These are phyloP conservation scores for Clavaria fumosa DNA, from an alignment of 768 basidiomycete species.

Conservation along the genomic window DNA sequence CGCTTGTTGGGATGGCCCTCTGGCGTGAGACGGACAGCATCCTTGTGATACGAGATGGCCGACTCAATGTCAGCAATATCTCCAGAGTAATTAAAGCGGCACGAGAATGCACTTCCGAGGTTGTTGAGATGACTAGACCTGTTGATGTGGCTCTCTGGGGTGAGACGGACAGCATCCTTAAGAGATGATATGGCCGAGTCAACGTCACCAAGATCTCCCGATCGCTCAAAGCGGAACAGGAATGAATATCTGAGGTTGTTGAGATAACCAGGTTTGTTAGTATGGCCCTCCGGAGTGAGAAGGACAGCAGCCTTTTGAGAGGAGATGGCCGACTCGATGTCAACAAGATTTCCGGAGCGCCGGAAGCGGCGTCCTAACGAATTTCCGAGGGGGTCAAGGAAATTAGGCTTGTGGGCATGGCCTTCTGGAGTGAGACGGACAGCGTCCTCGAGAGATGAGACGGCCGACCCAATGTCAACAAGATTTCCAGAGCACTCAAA, in stretches of 20 bases:
- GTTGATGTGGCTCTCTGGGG: too few relatives aligned
- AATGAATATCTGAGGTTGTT: conserved; percentile 7
- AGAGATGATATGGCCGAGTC: not conserved
- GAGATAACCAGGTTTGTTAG: conserved; percentile 3
- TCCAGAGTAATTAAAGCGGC: too few relatives aligned
- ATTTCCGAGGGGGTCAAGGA: conserved; percentile 7
- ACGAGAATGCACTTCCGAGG: too few relatives aligned
- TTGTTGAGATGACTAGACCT: too few relatives aligned
- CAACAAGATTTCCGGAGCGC: not conserved
- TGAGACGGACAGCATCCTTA: not conserved
- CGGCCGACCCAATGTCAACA: not conserved
- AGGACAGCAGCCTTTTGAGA: conserved; percentile 6
- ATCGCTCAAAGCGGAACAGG: not conserved
- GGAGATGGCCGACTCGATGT: not conserved
- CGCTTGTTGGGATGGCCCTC: too few relatives aligned
- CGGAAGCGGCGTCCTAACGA: not conserved
- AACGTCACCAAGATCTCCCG: not conserved
- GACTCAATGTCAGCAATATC: too few relatives aligned
- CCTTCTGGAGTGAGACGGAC: not conserved
- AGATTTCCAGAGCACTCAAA: not conserved
- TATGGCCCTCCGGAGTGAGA: conserved; percentile 10
- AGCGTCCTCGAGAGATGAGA: conserved; percentile 1
- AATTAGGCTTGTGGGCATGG: not conserved
- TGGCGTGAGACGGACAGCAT: too few relatives aligned
- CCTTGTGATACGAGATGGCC: too few relatives aligned